Base-by-base conservation (phyloP, 768 basidiomycete species). In the Kwoniella botswanensis region DNA sequence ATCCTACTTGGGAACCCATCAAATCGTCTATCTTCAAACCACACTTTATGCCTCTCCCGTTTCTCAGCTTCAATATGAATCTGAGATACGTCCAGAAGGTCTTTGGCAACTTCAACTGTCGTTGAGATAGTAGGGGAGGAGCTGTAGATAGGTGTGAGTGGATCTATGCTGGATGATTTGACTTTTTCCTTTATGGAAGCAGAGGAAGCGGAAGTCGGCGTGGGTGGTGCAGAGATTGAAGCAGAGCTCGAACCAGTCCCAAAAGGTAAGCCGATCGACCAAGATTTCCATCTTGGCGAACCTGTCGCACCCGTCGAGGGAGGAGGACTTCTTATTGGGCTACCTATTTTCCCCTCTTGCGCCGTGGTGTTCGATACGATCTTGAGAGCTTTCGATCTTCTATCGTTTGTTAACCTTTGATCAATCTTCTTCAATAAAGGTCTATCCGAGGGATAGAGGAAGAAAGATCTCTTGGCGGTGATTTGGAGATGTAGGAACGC, bases 1-100 rank as follows among this genome's bases (percentile, higher is more conserved):
- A 98, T 94, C 24, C 94, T 87, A 78, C 92, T 93, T 17, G 96
- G 96, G 86, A 98, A 95, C 78, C 96, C 95, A 82, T 98, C 95
- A 81, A 98, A 98, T 71, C 92, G 85, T 43, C 89, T 88, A 82
- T 94, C 93, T 77, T 94, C 91, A 85, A 98, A 97, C 95, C 95
- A 98, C n/a, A 90, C 87, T 83, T 92, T 91, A 2, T 73, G 73
- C 22, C 74, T 59, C 44, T 63, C 26, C n/a, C 59, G 53, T 11
- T 18, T 63, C 24, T 67, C 29, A 50, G 71, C 72, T 18, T 72
- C 76, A 17, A 21, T 42, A 52, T 74, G 74, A 52, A 77, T 74
- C 26, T 71, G 67, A 26, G 50, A 41, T 61, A 13, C 18, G 46
- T 50, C 46, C 52, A 77, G 58, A 63, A 75, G 22, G 17, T 74